Evolutionary conservation across 2,329 filamentous ascomycete species (phyloP), one percentile per base, ranked within the genome.

Genomic region (Arachnomyces sp.): DNA sequence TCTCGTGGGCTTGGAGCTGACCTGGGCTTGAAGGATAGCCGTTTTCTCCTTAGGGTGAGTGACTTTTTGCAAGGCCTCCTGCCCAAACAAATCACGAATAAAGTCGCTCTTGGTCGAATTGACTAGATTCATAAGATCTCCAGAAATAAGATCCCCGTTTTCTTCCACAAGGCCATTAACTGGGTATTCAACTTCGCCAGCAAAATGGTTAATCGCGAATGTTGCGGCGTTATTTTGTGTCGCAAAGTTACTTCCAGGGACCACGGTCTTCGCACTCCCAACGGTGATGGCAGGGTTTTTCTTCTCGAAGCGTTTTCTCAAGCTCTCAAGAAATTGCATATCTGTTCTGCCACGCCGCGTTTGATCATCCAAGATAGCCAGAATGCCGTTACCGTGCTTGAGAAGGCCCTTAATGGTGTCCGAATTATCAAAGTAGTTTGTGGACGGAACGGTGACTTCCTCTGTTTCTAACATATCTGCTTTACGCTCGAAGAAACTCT

Each of bases 371-470:
- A 98, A 71, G 47, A 98, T 98, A 63, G 87, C 89, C 14, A 98
- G 72, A 30, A 98, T 71, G 33, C 92, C 92, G 54, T 96, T 96
- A 17, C 89, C 87, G 42, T 86, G 75, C 68, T 96, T 98, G 40
- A 98, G 71, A 25, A 98, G 73, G 9, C 88, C 90, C 54, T 85
- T 87, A 45, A 95, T 88, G 7, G 90, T 88, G 60, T 96, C 92
- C 0, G 86, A 88, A 62, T 96, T 98, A 64, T 98, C 92, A 53
- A 95, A 98, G 63, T 96, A 98, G 67, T 87, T 95, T 0, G 90
- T 95, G 1, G 89, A 82, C 2, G 89, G 77, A 2, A 98, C 86
- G 25, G 74, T 80, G 28, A 98, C 86, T 59, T 98, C 92, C 61
- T 98, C 92, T 1, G 83, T 88, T 57, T 98, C 92, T 15, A 98